Evolutionary conservation across 73 alveolate species (phyloP).

Genomic region (Durusdinium trenchii): DNA sequence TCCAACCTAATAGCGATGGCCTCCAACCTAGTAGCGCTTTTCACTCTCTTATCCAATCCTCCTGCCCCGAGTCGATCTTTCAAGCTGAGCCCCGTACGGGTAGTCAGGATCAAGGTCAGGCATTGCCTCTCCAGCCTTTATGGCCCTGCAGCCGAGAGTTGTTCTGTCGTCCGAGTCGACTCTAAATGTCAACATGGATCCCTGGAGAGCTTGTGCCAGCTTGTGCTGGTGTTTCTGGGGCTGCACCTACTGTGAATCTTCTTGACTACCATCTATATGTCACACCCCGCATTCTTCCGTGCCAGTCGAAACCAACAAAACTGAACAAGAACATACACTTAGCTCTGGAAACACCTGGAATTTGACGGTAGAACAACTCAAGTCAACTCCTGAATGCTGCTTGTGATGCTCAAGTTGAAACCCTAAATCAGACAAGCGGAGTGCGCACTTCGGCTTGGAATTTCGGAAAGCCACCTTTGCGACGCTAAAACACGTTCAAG

Average conservation of each 20-base stretch:
- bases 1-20: background rate
- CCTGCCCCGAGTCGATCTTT: background rate
- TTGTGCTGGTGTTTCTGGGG: background rate
- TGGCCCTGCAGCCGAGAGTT: no score
- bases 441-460: no score
- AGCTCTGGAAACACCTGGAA: no score
- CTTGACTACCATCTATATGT: background rate
- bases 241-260: background rate
- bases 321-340: no score
- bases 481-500: no score
- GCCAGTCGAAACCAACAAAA: background rate
- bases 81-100: background rate
- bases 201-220: background rate
- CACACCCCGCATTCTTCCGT: background rate
- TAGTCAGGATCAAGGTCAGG: slow-evolving; percentile 54
- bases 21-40: background rate
- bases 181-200: background rate
- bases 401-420: no score
- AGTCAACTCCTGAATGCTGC: no score
- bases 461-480: no score
- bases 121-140: slow-evolving; percentile 13
- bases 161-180: background rate
- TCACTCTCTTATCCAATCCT: background rate
- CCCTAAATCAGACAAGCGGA: no score
- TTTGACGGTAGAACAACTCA: no score